Evolutionary conservation across 1,284 basidiomycete genomes (phyloP).

Genomic region (Leccinum fallax): DNA sequence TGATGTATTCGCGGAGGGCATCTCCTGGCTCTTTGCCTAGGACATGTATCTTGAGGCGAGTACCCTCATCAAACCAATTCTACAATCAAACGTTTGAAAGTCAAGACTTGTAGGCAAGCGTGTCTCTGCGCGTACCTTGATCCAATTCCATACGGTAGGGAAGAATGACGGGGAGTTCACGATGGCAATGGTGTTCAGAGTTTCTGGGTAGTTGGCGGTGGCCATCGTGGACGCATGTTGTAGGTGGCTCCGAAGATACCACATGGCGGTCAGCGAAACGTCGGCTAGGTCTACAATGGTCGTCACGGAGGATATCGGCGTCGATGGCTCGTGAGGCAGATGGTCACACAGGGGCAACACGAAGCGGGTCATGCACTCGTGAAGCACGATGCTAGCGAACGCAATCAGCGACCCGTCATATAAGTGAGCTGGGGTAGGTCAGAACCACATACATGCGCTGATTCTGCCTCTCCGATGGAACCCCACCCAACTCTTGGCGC

Average conservation of each 20-base stretch:
- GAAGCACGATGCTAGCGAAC: conserved; percentile 50
- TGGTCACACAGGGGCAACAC: conserved; percentile 64
- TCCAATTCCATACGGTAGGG: conserved; percentile 77
- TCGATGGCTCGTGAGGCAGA: conserved; percentile 56
- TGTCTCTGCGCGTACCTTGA: conserved; percentile 51
- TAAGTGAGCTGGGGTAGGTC: background rate
- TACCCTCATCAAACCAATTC: conserved; percentile 79
- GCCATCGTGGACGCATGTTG: conserved; percentile 74
- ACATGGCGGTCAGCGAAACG: conserved; percentile 64
- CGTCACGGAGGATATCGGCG: conserved; percentile 62
- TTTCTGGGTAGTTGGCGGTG: conserved; percentile 81
- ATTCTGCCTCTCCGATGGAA: conserved; percentile 56
- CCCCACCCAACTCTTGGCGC: conserved; percentile 60
- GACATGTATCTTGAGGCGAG: conserved; percentile 70
- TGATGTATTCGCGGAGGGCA: conserved; percentile 54
- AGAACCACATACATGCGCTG: conserved; percentile 65
- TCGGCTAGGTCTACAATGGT: conserved; percentile 75
- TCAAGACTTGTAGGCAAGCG: background rate
- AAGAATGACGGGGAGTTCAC: conserved; percentile 80
- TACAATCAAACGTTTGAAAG: conserved; percentile 19
- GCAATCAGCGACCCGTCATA: background rate
- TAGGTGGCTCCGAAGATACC: conserved; percentile 67
- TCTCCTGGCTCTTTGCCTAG: conserved; percentile 58
- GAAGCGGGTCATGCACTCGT: conserved; percentile 69
- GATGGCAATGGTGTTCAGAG: conserved; percentile 61